Evolutionary conservation across 73 alveolate species (phyloP), one percentile per base, ranked within the genome.

Genomic region (Uronychia setigera): DNA sequence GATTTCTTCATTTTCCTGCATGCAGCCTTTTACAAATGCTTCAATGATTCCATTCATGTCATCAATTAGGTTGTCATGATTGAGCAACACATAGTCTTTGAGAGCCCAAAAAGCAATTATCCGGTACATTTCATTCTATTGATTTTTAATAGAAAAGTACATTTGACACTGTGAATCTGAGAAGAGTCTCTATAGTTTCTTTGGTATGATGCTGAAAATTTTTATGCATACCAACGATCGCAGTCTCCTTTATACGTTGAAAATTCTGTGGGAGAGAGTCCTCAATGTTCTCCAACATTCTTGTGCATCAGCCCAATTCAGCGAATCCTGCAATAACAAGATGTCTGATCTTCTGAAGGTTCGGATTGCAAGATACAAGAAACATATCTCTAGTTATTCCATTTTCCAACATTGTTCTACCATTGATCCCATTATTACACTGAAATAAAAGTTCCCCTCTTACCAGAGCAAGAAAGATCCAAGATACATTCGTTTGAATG

Each of bases 341-440:
- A 67, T 86, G 92, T 31, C 92, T 58, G 26, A 86, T 86, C 46
- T 78, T 27, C 32, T 86, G 59, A 57, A 78, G 79, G 35, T 79
- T 30, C 19, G 87, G 87, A 33, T 86, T 86, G 87, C 92, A 86
- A 31, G 92, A 86, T 0, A 86, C 92, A 11, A 86, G 76, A 46
- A 86, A 86, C 92, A 86, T 86, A 46, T 86, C 92, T 77, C 92
- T 86, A 25, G 92, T 86, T 1, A 86, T 86, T 26, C 92, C 92
- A 57, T 86, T 78, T 32, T 78, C 87, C 11, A 86, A 81, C 92
- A 86, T 86, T 26, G 87, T 79, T 58, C 79, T 78, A 0, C 92
- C 92, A 58, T 85, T 86, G 26, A 86, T 86, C 32, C 92, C 92
- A 33, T 78, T 86, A 27, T 78, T 86, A 74, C 92, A 86, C 67